Base-by-base conservation (phyloP, 306 rosid species). In the Cucurbita argyrosperma region DNA sequence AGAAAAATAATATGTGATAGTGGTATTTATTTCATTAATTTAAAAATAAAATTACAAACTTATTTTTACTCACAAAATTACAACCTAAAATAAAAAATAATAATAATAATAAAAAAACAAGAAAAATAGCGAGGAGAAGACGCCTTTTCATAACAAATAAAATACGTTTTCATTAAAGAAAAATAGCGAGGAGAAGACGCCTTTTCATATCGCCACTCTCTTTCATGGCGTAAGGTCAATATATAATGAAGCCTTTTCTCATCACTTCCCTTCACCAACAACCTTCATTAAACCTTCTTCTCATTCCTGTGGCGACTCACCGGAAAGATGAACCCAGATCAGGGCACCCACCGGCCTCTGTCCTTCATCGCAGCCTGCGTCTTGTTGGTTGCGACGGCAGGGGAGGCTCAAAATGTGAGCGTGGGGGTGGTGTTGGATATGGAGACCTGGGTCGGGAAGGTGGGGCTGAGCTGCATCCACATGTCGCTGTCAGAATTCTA, bases 401-500 rank as follows among this genome's bases (percentile, higher is more conserved):
- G 30, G 30, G 50, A 10, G 2, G 74, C 78, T 15, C 76, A 74
- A 40, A 77, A 74, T 59, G 49, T 79, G 49, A 76, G 78, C 42
- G 79, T 82, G 1, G 86, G 87, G 0, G 70, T 82, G 71, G 39
- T 82, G 19, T 39, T 82, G 43, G 73, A 79, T 40, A n/a, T 26
- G 10, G 76, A 58, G 39, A 42, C 66, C 0, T 9, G 47, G 71
- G 1, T 1, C 43, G 84, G 81, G 40, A 82, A 74, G 66, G 45
- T 82, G 81, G 77, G 76, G 46, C 3, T 80, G 71, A 78, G 77
- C 52, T 82, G 83, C 76, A 76, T 85, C 59, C 19, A 85, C 19
- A 80, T 85, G 82, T 77, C 86, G 0, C 73, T 82, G 14, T 61
- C 79, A 0, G 86, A 82, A 16, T 78, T 82, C 78, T 85, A 85